Evolutionary conservation across 345 rosid species (phyloP).

Genomic region (Salix brachista): DNA sequence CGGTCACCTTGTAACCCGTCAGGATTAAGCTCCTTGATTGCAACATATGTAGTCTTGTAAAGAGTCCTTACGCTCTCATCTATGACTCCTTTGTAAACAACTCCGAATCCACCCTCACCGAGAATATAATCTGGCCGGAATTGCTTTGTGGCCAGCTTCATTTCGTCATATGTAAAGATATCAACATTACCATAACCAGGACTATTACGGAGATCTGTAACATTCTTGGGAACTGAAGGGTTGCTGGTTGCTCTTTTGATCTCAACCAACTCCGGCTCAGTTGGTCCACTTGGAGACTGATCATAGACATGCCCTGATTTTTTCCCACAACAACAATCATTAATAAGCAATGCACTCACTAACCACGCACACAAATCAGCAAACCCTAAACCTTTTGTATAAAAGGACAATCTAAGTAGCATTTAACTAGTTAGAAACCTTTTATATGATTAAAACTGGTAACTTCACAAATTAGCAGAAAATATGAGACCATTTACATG

Average conservation of each 20-base stretch:
- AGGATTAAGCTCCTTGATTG: constrained; percentile 88
- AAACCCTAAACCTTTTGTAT: not conserved
- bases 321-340: not conserved
- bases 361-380: not conserved
- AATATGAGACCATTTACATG: not conserved
- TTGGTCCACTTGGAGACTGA: constrained; percentile 6
- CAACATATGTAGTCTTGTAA: constrained; percentile 57
- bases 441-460: not conserved
- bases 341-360: not conserved
- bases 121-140: constrained; percentile 82
- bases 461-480: not conserved
- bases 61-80: constrained; percentile 64
- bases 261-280: constrained; percentile 14
- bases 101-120: constrained; percentile 97
- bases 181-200: constrained; percentile 71
- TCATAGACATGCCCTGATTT: constrained; percentile 20
- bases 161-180: constrained; percentile 77
- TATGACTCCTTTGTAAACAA: constrained; percentile 79
- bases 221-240: constrained; percentile 47
- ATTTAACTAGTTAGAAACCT: not conserved
- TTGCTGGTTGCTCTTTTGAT: constrained; percentile 13
- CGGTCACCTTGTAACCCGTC: constrained; percentile 94
- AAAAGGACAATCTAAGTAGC: not conserved
- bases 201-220: constrained; percentile 64
- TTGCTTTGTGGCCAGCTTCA: constrained; percentile 74